phyloP scores from a whole-genome alignment of 176 grass and related monocot genomes.

The Avena insularis region DNA sequence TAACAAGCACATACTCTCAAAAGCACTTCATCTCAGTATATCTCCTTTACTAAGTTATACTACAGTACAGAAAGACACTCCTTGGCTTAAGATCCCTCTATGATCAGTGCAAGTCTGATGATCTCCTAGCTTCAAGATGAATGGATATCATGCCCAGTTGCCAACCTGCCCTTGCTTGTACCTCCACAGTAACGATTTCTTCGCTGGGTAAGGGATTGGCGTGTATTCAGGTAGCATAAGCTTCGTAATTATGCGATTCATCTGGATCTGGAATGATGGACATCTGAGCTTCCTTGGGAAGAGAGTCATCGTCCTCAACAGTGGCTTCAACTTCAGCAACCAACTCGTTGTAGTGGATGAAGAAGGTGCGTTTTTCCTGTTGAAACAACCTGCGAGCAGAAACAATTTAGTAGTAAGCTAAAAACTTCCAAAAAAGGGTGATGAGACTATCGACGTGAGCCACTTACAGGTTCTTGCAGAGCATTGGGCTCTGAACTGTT shows the following conservation, averaged over 20 bases:
- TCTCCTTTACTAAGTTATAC: neutral
- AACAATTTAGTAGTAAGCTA: neutral
- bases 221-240: slow-evolving; percentile 51
- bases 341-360: slow-evolving; percentile 79
- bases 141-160: slow-evolving; percentile 3
- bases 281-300: slow-evolving; percentile 54
- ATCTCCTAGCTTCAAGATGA: slow-evolving; percentile 24
- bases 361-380: slow-evolving; percentile 74
- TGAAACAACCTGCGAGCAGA: slow-evolving; percentile 68
- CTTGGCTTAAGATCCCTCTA: neutral
- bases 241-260: slow-evolving; percentile 45
- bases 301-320: slow-evolving; percentile 35
- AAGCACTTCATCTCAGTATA: neutral
- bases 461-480: slow-evolving; percentile 96
- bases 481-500: slow-evolving; percentile 78
- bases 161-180: neutral
- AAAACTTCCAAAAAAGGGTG: neutral
- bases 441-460: neutral
- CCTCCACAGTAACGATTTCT: neutral
- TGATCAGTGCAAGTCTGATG: neutral
- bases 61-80: neutral
- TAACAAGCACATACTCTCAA: no score
- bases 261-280: slow-evolving; percentile 54
- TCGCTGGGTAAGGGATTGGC: neutral
- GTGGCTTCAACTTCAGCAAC: slow-evolving; percentile 37